Conservation (phyloP, 768 basidiomycete genomes). For the Serendipita sp. region DNA sequence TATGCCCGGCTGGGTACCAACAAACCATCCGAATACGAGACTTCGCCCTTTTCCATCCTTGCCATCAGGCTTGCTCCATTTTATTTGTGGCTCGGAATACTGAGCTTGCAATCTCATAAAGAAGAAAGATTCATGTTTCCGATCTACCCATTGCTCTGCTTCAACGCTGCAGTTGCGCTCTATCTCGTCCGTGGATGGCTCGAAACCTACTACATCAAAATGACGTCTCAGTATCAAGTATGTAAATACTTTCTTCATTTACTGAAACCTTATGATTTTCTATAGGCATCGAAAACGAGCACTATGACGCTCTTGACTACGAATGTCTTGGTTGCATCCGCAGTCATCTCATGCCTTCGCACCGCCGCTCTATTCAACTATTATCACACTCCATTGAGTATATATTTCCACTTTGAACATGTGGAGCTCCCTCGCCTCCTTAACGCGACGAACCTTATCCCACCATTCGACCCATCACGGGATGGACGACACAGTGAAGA, state of each 20-base stretch:
- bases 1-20: constrained; percentile 46
- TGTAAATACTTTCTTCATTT: constrained; percentile 16
- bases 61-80: constrained; percentile 67
- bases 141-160: constrained; percentile 75
- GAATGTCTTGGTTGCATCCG: constrained; percentile 45
- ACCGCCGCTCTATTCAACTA: constrained; percentile 72
- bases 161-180: constrained; percentile 82
- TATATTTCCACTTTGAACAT: constrained; percentile 54
- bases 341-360: constrained; percentile 60
- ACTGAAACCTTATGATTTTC: neutral
- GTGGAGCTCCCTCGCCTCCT: constrained; percentile 70
- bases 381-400: constrained; percentile 75
- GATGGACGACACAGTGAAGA: constrained; percentile 23
- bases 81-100: constrained; percentile 77
- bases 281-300: constrained; percentile 56
- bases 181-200: constrained; percentile 79
- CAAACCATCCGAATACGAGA: constrained; percentile 25
- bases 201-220: constrained; percentile 53
- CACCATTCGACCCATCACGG: constrained; percentile 27
- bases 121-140: constrained; percentile 99
- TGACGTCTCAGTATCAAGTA: constrained; percentile 79
- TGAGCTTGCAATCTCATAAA: constrained; percentile 79
- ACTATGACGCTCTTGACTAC: constrained; percentile 67
- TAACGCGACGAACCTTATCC: constrained; percentile 49
- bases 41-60: constrained; percentile 62